Evolutionary conservation across 2,329 filamentous ascomycete species (phyloP).

Genomic region (Pleomassaria siparia): DNA sequence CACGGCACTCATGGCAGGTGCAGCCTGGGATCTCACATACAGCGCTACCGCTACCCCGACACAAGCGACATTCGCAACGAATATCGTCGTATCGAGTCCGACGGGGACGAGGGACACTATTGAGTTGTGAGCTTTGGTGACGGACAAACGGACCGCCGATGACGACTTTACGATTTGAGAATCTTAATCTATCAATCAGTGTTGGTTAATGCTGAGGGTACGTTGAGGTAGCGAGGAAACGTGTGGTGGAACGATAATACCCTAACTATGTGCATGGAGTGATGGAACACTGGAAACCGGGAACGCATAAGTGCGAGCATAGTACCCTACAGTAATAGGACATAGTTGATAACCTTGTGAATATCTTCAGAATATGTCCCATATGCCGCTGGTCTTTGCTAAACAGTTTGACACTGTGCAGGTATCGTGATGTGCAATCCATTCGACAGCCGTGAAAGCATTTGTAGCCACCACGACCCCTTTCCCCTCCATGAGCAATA

Average conservation of each 20-base stretch:
- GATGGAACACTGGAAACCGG: neutral
- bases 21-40: slow-evolving; percentile 10
- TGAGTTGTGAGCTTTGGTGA: slow-evolving; percentile 1
- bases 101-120: slow-evolving; percentile 4
- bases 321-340: no score
- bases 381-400: no score
- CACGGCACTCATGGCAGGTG: slow-evolving; percentile 18
- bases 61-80: neutral
- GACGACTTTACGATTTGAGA: neutral
- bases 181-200: no score
- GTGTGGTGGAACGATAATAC: neutral
- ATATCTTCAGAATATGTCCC: no score
- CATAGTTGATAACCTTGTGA: no score
- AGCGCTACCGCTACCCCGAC: slow-evolving; percentile 1
- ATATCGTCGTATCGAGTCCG: neutral
- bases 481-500: no score
- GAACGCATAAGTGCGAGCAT: no score
- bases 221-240: neutral
- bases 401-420: no score
- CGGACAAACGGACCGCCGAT: neutral
- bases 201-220: no score
- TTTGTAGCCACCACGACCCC: no score
- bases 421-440: no score
- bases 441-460: no score
- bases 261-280: neutral